Conservation (phyloP, 179 eudicot genomes). For the Beta corolliflora region DNA sequence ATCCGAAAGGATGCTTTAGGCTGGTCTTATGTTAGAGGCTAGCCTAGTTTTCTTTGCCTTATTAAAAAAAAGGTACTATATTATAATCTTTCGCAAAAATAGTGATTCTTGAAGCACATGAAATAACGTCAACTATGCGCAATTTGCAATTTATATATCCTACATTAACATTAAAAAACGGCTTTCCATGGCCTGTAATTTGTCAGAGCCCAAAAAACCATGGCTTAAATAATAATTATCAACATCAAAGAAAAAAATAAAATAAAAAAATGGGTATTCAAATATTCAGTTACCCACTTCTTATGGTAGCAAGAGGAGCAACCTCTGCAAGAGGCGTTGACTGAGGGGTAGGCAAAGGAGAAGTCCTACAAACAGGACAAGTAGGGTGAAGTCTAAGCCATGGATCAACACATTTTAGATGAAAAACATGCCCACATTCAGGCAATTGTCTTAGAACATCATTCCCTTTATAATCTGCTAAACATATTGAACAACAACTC, state of each 20-base stretch:
- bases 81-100: too few relatives aligned
- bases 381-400: conserved; percentile 68
- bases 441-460: conserved; percentile 54
- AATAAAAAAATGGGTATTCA: background rate
- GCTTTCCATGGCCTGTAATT: background rate
- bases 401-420: conserved; percentile 64
- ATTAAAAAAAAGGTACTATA: too few relatives aligned
- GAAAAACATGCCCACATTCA: conserved; percentile 67
- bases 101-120: too few relatives aligned
- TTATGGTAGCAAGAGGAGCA: conserved; percentile 40
- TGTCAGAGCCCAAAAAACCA: conserved; percentile 9
- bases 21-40: too few relatives aligned
- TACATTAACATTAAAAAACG: background rate
- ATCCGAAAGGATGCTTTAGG: too few relatives aligned
- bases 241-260: background rate
- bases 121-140: conserved; percentile 3
- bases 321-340: conserved; percentile 63
- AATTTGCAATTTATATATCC: background rate
- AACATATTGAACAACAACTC: conserved; percentile 65
- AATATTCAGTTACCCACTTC: background rate
- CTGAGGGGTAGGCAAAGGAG: conserved; percentile 65
- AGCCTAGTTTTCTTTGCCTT: too few relatives aligned
- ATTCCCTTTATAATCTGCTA: conserved; percentile 53
- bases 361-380: conserved; percentile 71
- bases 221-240: background rate